Evolutionary conservation across 2,329 filamentous ascomycete genomes (phyloP).

Genomic region (Aureobasidium musti): DNA sequence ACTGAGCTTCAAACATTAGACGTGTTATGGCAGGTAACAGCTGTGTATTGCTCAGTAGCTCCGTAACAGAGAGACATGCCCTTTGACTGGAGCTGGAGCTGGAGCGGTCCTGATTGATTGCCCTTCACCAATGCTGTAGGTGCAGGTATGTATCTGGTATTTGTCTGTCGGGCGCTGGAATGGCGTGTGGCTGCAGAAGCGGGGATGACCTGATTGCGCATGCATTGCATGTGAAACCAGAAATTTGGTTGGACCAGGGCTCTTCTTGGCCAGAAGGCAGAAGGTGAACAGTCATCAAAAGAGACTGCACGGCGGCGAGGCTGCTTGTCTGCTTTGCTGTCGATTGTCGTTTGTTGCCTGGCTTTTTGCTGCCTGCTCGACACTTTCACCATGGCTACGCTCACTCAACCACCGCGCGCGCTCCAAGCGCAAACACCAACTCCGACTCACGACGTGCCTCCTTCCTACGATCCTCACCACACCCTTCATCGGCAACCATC

Average conservation of each 20-base stretch:
- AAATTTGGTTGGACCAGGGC: not conserved
- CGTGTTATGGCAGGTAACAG: slow-evolving; percentile 1
- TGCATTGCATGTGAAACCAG: slow-evolving; percentile 22
- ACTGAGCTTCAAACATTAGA: slow-evolving; percentile 8
- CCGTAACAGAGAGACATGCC: not conserved
- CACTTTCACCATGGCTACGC: slow-evolving; percentile 6
- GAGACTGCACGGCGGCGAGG: no score
- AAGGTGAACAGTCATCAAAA: slow-evolving; percentile 15
- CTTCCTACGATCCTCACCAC: not conserved
- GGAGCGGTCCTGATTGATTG: no score
- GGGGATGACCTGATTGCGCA: slow-evolving; percentile 27
- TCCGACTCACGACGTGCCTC: not conserved
- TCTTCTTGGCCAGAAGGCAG: not conserved
- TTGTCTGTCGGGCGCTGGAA: not conserved
- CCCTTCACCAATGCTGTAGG: not conserved
- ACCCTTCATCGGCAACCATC: not conserved
- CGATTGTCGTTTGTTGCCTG: not conserved
- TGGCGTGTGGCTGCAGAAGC: slow-evolving; percentile 26
- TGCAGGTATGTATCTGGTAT: not conserved
- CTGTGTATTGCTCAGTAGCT: not conserved
- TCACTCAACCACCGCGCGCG: slow-evolving; percentile 6
- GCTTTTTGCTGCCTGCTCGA: not conserved
- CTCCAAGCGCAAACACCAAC: slow-evolving; percentile 19
- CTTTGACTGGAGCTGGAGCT: not conserved
- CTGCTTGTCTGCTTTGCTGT: slow-evolving; percentile 13